Conservation (phyloP, 345 rosid species). For the Murraya koenigii region DNA sequence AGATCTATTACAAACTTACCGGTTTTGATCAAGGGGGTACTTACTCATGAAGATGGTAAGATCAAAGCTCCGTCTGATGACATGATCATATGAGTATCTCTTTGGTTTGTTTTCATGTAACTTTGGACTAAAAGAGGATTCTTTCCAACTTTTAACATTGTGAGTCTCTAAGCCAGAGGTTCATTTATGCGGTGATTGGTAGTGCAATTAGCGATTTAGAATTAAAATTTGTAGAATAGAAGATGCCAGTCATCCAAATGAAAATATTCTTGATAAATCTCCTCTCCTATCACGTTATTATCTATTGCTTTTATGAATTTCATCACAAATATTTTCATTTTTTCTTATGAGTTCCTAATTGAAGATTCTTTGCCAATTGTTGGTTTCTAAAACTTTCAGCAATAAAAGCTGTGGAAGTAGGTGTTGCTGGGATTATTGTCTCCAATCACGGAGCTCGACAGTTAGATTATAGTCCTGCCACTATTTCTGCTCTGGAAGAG, state of each 20-base stretch:
- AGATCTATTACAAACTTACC: slow-evolving; percentile 78
- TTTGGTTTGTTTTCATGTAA: neutral
- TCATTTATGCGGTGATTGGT: neutral
- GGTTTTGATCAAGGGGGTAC: slow-evolving; percentile 67
- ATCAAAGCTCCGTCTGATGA: slow-evolving; percentile 15
- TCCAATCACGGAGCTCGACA: slow-evolving; percentile 88
- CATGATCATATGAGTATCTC: neutral
- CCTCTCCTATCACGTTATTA: no score
- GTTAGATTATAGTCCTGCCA: slow-evolving; percentile 68
- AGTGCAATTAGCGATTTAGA: neutral
- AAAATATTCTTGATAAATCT: no score
- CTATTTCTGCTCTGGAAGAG: slow-evolving; percentile 70
- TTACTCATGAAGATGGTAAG: slow-evolving; percentile 83
- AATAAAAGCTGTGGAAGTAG: slow-evolving; percentile 62
- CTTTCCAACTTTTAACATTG: neutral
- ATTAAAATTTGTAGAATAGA: neutral
- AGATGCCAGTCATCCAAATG: neutral
- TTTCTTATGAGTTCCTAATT: neutral
- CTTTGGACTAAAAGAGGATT: neutral
- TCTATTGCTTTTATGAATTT: no score
- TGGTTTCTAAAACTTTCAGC: slow-evolving; percentile 41
- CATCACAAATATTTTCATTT: neutral
- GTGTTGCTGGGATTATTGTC: slow-evolving; percentile 68
- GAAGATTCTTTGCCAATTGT: neutral
- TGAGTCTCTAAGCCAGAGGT: neutral